Conservation (phyloP, 192 early-diverging fungal genomes). For the Obelidium mucronatum region DNA sequence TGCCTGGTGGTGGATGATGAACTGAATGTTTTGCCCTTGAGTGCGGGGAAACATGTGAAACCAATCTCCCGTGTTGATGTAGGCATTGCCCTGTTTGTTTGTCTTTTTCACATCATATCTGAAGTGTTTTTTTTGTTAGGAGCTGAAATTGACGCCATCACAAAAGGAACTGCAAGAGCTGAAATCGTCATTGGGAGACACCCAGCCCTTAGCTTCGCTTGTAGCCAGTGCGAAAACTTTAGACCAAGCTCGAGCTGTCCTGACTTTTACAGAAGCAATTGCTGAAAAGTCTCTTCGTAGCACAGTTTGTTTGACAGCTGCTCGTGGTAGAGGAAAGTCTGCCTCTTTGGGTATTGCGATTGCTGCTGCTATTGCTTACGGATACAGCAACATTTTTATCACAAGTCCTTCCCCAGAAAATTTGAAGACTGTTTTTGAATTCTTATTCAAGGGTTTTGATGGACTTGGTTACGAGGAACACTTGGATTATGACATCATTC, state of each 20-base stretch:
- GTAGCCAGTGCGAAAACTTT: conserved; percentile 81
- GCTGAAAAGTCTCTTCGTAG: conserved; percentile 92
- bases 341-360: conserved; percentile 94
- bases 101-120: neutral
- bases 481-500: conserved; percentile 98
- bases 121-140: conserved; percentile 15
- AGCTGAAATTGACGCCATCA: conserved; percentile 43
- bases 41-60: conserved; percentile 92
- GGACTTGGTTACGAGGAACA: conserved; percentile 98
- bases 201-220: conserved; percentile 88
- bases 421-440: conserved; percentile 97
- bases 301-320: conserved; percentile 93
- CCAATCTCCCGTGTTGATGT: conserved; percentile 69
- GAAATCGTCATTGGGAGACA: conserved; percentile 88
- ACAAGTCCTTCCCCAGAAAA: conserved; percentile 98
- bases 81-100: neutral
- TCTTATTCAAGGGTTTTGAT: conserved; percentile 98
- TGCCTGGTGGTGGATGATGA: conserved; percentile 98
- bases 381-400: conserved; percentile 99
- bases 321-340: conserved; percentile 97
- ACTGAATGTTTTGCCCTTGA: conserved; percentile 95
- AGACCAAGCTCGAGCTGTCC: conserved; percentile 95
- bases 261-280: conserved; percentile 97
- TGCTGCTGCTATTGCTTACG: conserved; percentile 95
- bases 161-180: conserved; percentile 78